Evolutionary conservation across 176 grass and related monocot genomes (phyloP).

Genomic region (Alloteropsis semialata): DNA sequence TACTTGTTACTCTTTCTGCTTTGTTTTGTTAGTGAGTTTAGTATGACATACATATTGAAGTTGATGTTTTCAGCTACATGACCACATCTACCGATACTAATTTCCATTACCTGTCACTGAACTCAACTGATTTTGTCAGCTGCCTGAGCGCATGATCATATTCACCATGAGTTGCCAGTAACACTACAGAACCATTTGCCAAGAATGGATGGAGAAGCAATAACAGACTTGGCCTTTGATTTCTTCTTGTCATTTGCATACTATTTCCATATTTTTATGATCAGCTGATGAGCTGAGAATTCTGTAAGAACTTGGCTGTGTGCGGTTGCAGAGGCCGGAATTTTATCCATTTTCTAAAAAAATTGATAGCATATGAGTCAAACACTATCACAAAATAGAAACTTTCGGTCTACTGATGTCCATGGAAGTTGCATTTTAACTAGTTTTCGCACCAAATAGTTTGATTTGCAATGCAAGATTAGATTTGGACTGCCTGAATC

Average conservation of each 20-base stretch:
- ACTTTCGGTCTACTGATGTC: background rate
- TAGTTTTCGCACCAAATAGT: background rate
- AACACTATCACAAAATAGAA: background rate
- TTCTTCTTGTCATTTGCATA: too few species aligned
- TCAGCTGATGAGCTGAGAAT: too few species aligned
- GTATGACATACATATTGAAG: background rate
- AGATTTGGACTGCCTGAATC: background rate
- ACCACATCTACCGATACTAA: background rate
- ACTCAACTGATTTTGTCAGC: background rate
- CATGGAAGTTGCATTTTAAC: background rate
- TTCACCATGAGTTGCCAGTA: background rate
- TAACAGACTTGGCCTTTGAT: too few species aligned
- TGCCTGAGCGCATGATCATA: background rate
- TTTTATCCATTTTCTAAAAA: too few species aligned
- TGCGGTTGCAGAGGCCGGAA: too few species aligned
- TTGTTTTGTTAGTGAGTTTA: slow-evolving; percentile 21
- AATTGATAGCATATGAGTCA: background rate
- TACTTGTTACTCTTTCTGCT: background rate
- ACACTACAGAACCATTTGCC: too few species aligned
- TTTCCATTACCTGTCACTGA: background rate
- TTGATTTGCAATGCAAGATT: background rate
- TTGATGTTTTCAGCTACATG: background rate
- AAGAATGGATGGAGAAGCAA: too few species aligned
- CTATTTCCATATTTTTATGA: too few species aligned
- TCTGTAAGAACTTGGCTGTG: too few species aligned